These are phyloP conservation scores for Graphium sp. DNA, from an alignment of 2,329 filamentous ascomycete species.

Conservation along the genomic window DNA sequence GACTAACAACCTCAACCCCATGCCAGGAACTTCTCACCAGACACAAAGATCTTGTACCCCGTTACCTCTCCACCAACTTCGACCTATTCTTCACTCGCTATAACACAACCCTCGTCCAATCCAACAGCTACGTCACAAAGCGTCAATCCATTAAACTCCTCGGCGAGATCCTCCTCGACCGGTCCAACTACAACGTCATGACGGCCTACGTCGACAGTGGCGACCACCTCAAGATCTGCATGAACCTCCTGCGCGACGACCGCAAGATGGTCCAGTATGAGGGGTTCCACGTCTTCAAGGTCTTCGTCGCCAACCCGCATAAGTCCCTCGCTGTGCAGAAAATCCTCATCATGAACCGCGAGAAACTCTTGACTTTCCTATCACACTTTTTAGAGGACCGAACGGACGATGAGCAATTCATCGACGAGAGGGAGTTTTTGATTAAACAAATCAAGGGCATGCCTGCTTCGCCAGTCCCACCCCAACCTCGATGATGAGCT, in stretches of 20 bases:
- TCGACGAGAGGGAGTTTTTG: conserved; percentile 91
- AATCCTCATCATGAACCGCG: conserved; percentile 90
- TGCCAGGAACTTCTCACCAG: conserved; percentile 76
- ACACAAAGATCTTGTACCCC: conserved; percentile 80
- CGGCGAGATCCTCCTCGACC: conserved; percentile 83
- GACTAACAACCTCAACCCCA: conserved; percentile 1
- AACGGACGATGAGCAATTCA: conserved; percentile 96
- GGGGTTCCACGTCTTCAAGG: conserved; percentile 98
- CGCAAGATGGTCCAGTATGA: conserved; percentile 99
- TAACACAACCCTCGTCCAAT: conserved; percentile 75
- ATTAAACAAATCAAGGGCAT: conserved; percentile 79
- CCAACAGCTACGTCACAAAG: conserved; percentile 93
- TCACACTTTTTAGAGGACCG: conserved; percentile 86
- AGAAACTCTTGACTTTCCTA: conserved; percentile 76
- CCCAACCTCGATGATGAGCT: too few relatives aligned
- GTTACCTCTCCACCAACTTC: conserved; percentile 80
- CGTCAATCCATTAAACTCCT: conserved; percentile 94
- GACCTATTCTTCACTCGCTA: conserved; percentile 85
- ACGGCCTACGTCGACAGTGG: conserved; percentile 89
- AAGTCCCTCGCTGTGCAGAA: conserved; percentile 94
- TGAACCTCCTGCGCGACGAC: conserved; percentile 92
- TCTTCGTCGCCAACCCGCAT: conserved; percentile 96
- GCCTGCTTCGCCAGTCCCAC: conserved; percentile 38
- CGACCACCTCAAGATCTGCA: conserved; percentile 93
- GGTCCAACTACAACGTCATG: conserved; percentile 97